Base-by-base conservation (phyloP, 2,329 filamentous ascomycete species). In the Coniosporium tulheliwenetii region DNA sequence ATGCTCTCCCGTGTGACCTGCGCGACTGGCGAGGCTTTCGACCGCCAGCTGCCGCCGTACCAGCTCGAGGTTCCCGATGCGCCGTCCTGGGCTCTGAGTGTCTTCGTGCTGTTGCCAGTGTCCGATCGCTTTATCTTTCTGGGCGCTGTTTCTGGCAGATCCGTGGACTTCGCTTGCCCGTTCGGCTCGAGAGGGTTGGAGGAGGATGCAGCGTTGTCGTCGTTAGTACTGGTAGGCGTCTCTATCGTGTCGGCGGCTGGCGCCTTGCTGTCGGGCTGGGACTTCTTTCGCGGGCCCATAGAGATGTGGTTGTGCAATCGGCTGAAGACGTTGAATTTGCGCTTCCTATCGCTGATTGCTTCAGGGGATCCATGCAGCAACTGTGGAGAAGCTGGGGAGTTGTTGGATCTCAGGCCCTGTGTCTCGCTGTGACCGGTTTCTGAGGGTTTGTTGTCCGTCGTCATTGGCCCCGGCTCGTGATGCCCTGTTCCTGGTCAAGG, bases 21-120 rank as follows among this genome's bases (percentile, higher is more conserved):
- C n/a, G 65, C 64, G 8, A 66, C 58, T 1, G 65, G 59, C 9
- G 61, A 59, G 9, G 66, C 62, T 51, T 69, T 70, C 19, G 58
- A 55, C 5, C 59, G 56, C 65, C 64, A 66, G 39, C 62, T 66
- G 30, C 62, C 59, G 33, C 58, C 57, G 37, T 67, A 63, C 65
- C 66, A 69, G 50, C 58, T 64, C 40, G 41, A 40, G 34, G 37
- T 32, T 33, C 13, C 35, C 39, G 13, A 33, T 15, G 8, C 12
- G 30, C 9, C 29, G 31, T 13, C 33, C 39, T 35, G 38, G 8
- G 30, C 39, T 42, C 33, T 34, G 12, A 37, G 15, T 37, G 36
- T 38, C 26, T 42, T 30, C 12, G 37, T 40, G 14, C 5, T 8
- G 12, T 36, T 32, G 14, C 16, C 40, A n/a, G 13, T 19, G 10